Evolutionary conservation across 2,329 filamentous ascomycete genomes (phyloP), one percentile per base, ranked within the genome.

Genomic region (Thermothelomyces thermophilus): DNA sequence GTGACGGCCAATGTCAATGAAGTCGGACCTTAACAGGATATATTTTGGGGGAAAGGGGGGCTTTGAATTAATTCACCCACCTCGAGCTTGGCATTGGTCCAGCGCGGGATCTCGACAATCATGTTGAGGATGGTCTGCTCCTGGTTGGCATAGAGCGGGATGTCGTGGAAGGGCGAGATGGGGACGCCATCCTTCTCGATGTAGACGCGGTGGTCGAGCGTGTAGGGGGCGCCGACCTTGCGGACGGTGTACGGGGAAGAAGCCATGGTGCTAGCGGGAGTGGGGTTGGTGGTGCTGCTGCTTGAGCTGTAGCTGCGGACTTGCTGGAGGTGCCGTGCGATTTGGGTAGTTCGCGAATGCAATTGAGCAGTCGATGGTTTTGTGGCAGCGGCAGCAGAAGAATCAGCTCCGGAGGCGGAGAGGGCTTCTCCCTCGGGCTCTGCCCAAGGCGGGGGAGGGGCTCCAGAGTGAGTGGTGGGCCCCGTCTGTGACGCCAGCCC

Each of bases 1-100:
- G 31, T 1, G 3, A 17, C 8, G 19, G 19, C 20, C 20, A 1
- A 31, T 28, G 16, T 31, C 13, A 50, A 56, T 52, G 22, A 28
- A 8, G 5, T 16, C 3, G 10, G 8, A 9, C n/a, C n/a, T n/a
- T n/a, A n/a, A n/a, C n/a, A n/a, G n/a, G n/a, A n/a, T n/a, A n/a
- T n/a, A n/a, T n/a, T n/a, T n/a, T n/a, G n/a, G n/a, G n/a, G n/a
- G n/a, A n/a, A n/a, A n/a, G n/a, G n/a, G n/a, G n/a, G n/a, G n/a
- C n/a, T n/a, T n/a, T n/a, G n/a, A n/a, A n/a, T n/a, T n/a, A n/a
- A n/a, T n/a, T n/a, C n/a, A n/a, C 51, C 9, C 71, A 95, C 91
- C 87, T 98, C 93, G 73, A 94, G 87, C 84, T 98, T 98, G 66
- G 87, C 93, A 75, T 98, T 98, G 77, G 91, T 95, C 93, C 93